These are phyloP conservation scores for Backusella mclennaniae DNA, from an alignment of 192 early-diverging fungal species.

Conservation along the genomic window DNA sequence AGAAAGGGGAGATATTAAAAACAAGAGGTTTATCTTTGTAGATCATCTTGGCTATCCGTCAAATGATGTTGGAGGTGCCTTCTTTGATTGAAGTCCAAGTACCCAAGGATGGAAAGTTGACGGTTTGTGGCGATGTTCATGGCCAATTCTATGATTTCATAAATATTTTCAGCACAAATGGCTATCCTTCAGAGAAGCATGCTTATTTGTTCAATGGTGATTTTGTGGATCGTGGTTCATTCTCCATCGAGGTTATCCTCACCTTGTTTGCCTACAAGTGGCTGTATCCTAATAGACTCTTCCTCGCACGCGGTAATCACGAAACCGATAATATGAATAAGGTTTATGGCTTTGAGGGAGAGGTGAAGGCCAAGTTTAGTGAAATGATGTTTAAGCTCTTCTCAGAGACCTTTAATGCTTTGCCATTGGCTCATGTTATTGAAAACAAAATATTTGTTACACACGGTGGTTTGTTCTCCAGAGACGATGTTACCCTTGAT, in stretches of 20 bases:
- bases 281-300: conserved; percentile 82
- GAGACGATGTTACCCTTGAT: conserved; percentile 88
- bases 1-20: background rate
- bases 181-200: conserved; percentile 78
- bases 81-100: conserved; percentile 87
- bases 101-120: conserved; percentile 71
- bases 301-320: conserved; percentile 95
- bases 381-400: conserved; percentile 93
- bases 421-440: conserved; percentile 92
- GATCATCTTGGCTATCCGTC: conserved; percentile 78
- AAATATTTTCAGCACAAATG: conserved; percentile 94
- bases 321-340: conserved; percentile 99
- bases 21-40: conserved; percentile 14
- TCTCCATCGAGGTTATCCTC: conserved; percentile 95
- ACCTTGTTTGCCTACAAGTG: conserved; percentile 90
- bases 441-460: conserved; percentile 92
- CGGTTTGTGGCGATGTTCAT: conserved; percentile 98
- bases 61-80: conserved; percentile 70
- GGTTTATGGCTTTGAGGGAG: conserved; percentile 99
- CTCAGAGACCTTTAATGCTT: conserved; percentile 91
- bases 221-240: conserved; percentile 98
- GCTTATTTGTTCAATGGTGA: conserved; percentile 97
- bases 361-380: conserved; percentile 92
- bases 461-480: conserved; percentile 93
- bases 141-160: conserved; percentile 98